Conservation (phyloP, 2,329 filamentous ascomycete genomes). For the Pseudonectria foliicola region DNA sequence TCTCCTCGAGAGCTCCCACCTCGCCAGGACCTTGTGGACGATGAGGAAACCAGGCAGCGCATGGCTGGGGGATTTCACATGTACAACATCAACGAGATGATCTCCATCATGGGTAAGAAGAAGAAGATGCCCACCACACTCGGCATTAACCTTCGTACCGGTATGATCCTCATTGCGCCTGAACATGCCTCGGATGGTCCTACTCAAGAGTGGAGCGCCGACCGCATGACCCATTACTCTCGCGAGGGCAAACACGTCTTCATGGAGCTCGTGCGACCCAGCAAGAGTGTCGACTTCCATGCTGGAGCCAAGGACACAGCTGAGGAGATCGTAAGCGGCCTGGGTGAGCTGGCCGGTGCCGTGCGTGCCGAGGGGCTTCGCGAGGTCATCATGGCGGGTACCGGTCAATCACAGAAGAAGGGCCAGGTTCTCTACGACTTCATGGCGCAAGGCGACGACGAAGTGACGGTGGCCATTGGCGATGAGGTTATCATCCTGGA, state of each 20-base stretch:
- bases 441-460: constrained; percentile 91
- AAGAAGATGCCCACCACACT: constrained; percentile 98
- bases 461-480: constrained; percentile 82
- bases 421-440: constrained; percentile 91
- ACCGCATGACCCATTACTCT: constrained; percentile 94
- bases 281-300: constrained; percentile 94
- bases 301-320: constrained; percentile 96
- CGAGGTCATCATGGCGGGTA: constrained; percentile 78
- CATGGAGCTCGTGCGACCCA: constrained; percentile 82
- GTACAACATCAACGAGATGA: constrained; percentile 97
- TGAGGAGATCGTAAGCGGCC: constrained; percentile 78
- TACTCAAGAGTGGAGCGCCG: constrained; percentile 86
- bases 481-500: constrained; percentile 91
- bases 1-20: constrained; percentile 13
- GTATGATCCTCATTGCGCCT: constrained; percentile 83
- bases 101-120: constrained; percentile 91
- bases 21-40: constrained; percentile 42
- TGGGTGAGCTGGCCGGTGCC: constrained; percentile 85
- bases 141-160: constrained; percentile 85
- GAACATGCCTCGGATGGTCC: constrained; percentile 78
- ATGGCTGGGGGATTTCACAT: constrained; percentile 76
- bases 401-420: constrained; percentile 64
- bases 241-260: constrained; percentile 98
- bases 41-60: too few species aligned
- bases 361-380: constrained; percentile 74